phyloP scores from a whole-genome alignment of 345 rosid species.

The Populus ilicifolia region DNA sequence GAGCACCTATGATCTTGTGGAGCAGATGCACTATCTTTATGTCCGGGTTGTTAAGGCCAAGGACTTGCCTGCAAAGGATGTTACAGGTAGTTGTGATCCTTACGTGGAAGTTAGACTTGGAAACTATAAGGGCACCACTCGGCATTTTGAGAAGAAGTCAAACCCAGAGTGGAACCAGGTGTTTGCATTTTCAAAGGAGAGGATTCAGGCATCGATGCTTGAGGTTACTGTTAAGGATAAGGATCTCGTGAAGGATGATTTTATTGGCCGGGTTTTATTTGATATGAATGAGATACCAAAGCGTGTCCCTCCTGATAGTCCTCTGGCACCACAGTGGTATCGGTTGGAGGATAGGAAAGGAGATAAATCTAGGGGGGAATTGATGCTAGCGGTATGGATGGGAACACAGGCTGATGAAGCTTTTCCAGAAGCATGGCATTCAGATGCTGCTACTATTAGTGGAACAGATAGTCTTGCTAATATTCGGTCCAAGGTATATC shows the following conservation, averaged over 20 bases:
- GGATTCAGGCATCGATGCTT: slow-evolving; percentile 63
- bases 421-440: slow-evolving; percentile 94
- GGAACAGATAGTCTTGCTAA: slow-evolving; percentile 59
- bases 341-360: slow-evolving; percentile 62
- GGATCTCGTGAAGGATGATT: slow-evolving; percentile 77
- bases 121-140: slow-evolving; percentile 79
- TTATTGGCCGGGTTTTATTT: slow-evolving; percentile 50
- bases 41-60: slow-evolving; percentile 87
- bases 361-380: slow-evolving; percentile 65
- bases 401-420: slow-evolving; percentile 98
- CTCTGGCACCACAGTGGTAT: slow-evolving; percentile 96
- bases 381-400: slow-evolving; percentile 98
- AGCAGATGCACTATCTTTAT: slow-evolving; percentile 83
- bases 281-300: slow-evolving; percentile 72
- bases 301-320: slow-evolving; percentile 90
- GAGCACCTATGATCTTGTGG: slow-evolving; percentile 83
- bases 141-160: slow-evolving; percentile 74
- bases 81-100: slow-evolving; percentile 86
- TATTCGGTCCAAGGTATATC: slow-evolving; percentile 83
- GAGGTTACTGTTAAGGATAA: slow-evolving; percentile 83
- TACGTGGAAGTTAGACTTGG: slow-evolving; percentile 94
- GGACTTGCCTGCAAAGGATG: slow-evolving; percentile 81
- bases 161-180: slow-evolving; percentile 87
- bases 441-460: slow-evolving; percentile 79
- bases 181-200: slow-evolving; percentile 87